Conservation (phyloP, 225 moss, liverwort and hornwort species). For the Physcomitrium patens region DNA sequence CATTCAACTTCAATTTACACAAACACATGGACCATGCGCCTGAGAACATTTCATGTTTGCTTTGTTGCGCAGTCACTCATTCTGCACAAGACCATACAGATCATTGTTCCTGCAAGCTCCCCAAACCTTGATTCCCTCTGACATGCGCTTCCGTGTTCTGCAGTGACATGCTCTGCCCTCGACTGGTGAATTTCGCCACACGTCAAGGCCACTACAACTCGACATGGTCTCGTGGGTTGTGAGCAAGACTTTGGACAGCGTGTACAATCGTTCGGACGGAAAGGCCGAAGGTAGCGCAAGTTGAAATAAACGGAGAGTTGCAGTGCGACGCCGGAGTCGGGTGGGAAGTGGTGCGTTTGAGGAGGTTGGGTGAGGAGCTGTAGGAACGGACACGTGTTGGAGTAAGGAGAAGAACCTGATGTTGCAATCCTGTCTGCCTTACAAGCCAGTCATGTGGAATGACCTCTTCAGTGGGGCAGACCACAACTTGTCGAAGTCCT, state of each 20-base stretch:
- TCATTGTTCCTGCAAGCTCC: slow-evolving; percentile 7
- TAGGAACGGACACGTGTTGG: neutral
- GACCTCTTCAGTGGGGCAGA: slow-evolving; percentile 63
- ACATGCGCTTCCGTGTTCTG: slow-evolving; percentile 45
- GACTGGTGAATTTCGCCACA: slow-evolving; percentile 43
- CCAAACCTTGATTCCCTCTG: slow-evolving; percentile 27
- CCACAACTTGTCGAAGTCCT: slow-evolving; percentile 43
- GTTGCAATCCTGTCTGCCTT: slow-evolving; percentile 54
- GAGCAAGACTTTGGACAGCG: slow-evolving; percentile 27
- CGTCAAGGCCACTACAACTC: slow-evolving; percentile 22
- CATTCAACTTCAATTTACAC: too few species aligned
- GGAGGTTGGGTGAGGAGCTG: neutral
- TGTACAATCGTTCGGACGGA: slow-evolving; percentile 26
- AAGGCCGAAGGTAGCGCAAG: slow-evolving; percentile 31
- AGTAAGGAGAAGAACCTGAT: slow-evolving; percentile 29
- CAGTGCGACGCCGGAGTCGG: slow-evolving; percentile 20
- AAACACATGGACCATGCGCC: too few species aligned
- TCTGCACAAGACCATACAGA: neutral
- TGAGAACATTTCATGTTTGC: too few species aligned
- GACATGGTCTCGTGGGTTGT: slow-evolving; percentile 13
- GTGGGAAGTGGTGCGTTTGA: neutral
- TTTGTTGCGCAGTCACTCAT: slow-evolving; percentile 9
- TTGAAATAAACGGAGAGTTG: slow-evolving; percentile 15
- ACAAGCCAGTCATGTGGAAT: slow-evolving; percentile 59
- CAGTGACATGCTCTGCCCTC: slow-evolving; percentile 56